phyloP scores from a whole-genome alignment of 768 basidiomycete genomes.

The Pleurotus giganteus region DNA sequence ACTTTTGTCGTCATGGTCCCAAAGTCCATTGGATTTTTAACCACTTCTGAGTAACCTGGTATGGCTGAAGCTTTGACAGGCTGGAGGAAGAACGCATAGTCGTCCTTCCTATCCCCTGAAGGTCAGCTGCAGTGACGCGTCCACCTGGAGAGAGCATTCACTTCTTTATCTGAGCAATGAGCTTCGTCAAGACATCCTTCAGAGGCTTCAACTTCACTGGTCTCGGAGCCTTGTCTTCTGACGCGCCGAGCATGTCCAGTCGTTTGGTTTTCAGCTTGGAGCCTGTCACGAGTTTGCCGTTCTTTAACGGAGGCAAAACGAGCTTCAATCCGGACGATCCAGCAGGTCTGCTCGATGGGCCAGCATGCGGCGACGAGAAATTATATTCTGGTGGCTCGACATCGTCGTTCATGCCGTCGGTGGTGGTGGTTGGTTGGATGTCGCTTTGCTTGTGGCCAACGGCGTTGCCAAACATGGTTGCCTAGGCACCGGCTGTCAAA shows the following conservation, averaged over 20 bases:
- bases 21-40: conserved; percentile 90
- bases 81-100: conserved; percentile 78
- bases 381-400: neutral
- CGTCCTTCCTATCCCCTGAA: conserved; percentile 60
- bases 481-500: no score
- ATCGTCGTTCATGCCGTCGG: neutral
- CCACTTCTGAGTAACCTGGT: conserved; percentile 61
- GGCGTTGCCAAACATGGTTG: neutral
- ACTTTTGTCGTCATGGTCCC: conserved; percentile 85
- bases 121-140: conserved; percentile 11
- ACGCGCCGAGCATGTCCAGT: conserved; percentile 17
- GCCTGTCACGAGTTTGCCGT: conserved; percentile 54
- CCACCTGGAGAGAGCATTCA: conserved; percentile 25
- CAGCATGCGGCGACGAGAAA: conserved; percentile 4
- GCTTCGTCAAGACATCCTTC: conserved; percentile 67
- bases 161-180: conserved; percentile 78
- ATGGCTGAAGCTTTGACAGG: conserved; percentile 65
- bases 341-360: conserved; percentile 9
- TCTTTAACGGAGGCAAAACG: conserved; percentile 65
- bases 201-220: conserved; percentile 77
- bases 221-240: conserved; percentile 38
- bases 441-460: neutral
- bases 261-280: conserved; percentile 43
- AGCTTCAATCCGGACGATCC: conserved; percentile 61
- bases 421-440: neutral